Percentiles rank a stretch among this genome's conserved stretches.
Evolutionary conservation across 768 basidiomycete species (phyloP).

Genomic region (Lactifluus echinatus): DNA sequence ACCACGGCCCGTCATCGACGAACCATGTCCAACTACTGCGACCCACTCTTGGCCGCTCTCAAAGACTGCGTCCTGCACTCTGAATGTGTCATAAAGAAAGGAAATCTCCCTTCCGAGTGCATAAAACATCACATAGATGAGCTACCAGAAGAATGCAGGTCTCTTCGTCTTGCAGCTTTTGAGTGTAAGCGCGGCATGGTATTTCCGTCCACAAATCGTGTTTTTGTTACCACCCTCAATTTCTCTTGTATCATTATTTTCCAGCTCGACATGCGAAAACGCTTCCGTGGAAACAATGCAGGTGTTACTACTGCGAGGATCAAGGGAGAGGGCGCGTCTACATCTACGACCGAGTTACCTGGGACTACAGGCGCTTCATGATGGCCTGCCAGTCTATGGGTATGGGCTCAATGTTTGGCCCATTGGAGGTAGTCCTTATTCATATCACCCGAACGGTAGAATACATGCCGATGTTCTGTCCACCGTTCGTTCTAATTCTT

Average conservation of each 20-base stretch:
- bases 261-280: slow-evolving; percentile 78
- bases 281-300: slow-evolving; percentile 66
- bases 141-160: slow-evolving; percentile 73
- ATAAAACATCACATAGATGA: slow-evolving; percentile 65
- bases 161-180: slow-evolving; percentile 71
- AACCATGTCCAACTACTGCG: slow-evolving; percentile 78
- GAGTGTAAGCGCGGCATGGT: slow-evolving; percentile 92
- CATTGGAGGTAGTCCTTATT: neutral
- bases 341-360: slow-evolving; percentile 1
- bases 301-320: slow-evolving; percentile 31
- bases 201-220: slow-evolving; percentile 23
- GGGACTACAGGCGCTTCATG: neutral
- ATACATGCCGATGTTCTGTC: neutral
- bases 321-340: neutral
- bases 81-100: slow-evolving; percentile 79
- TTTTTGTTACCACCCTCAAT: neutral
- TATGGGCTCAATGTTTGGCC: neutral
- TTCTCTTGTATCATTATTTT: neutral
- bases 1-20: too few species aligned
- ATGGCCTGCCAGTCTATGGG: neutral
- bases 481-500: neutral
- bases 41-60: slow-evolving; percentile 65
- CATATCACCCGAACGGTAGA: neutral
- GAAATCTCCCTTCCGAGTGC: slow-evolving; percentile 77
- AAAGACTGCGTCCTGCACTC: slow-evolving; percentile 79